Evolutionary conservation across 805 yeast species (phyloP), one percentile per base, ranked within the genome.

Genomic region (Candida tammaniensis): DNA sequence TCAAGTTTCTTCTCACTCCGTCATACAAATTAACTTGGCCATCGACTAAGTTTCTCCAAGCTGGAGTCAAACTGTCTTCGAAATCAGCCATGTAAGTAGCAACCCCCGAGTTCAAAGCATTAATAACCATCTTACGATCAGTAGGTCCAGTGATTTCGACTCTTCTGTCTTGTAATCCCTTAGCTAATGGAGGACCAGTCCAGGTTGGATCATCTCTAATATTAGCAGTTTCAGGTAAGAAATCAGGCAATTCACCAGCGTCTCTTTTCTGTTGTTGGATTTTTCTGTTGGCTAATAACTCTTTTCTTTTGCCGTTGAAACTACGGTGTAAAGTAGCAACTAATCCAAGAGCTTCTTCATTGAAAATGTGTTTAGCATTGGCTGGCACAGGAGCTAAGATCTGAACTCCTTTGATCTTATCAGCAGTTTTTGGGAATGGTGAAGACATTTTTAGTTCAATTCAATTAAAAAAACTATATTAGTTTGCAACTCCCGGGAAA

Each of bases 111-210:
- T 84, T 84, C 55, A 84, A 70, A 2, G 91, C 93, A 53, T 83
- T 84, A 52, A 84, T 78, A 44, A 84, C 76, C 94, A 84, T 84
- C 50, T 84, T 82, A 45, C 91, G 74, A 55, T 82, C 83, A 35
- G 89, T 84, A 14, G 94, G 94, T 32, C 94, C 94, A 16, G 94
- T 84, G 58, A 84, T 84, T 60, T 84, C 93, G 27, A 78, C 80
- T 55, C 87, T 74, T 64, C 94, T 75, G 56, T 81, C 83, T 40
- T 74, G 74, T 48, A 84, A 64, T 32, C 88, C 87, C 25, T 80
- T 81, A 24, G 86, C 88, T 33, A 80, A 69, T 24, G 82, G 70
- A 14, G 81, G 78, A 46, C 93, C 89, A 45, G 72, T 76, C 93
- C 93, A 84, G 24, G 76, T 75, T 17, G 82, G 74, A 49, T 84